A percentile compares a stretch with the other conserved stretches of the same genome.
These are phyloP conservation scores for Arthrobotrys pseudoclavata DNA, from an alignment of 2,329 filamentous ascomycete species.

Conservation along the genomic window DNA sequence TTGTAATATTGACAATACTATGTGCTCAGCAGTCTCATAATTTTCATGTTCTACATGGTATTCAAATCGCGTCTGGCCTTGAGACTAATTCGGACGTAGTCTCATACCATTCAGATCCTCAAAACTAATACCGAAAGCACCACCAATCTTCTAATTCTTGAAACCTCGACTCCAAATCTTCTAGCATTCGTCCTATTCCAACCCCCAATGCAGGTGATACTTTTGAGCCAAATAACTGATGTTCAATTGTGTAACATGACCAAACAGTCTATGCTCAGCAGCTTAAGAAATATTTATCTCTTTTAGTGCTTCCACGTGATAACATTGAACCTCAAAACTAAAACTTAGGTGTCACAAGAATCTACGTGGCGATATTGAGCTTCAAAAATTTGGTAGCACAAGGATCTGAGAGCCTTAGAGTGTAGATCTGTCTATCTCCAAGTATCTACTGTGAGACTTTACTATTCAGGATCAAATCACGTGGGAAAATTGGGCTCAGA, in stretches of 20 bases:
- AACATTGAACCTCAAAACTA: conserved; percentile 1
- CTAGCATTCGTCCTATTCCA: too few species aligned
- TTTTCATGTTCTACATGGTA: too few species aligned
- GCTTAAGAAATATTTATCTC: neutral
- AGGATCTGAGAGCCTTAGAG: too few species aligned
- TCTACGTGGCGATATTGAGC: conserved; percentile 4
- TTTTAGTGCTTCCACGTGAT: neutral
- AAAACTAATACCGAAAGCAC: too few species aligned
- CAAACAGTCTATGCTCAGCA: neutral
- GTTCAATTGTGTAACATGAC: neutral
- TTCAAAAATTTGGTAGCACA: neutral
- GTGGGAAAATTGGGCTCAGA: neutral
- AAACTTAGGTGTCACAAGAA: neutral
- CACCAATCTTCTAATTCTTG: too few species aligned
- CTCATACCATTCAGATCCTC: too few species aligned
- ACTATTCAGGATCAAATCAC: neutral
- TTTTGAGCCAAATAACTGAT: neutral
- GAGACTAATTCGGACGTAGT: too few species aligned
- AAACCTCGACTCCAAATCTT: neutral
- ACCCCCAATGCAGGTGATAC: neutral
- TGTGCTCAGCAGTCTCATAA: too few species aligned
- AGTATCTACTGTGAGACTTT: too few species aligned
- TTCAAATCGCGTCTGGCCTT: too few species aligned
- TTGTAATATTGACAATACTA: too few species aligned
- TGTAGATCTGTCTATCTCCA: too few species aligned